These are phyloP conservation scores for Globisporangium middletonii DNA, from an alignment of 352 stramenopile genomes.

Conservation along the genomic window DNA sequence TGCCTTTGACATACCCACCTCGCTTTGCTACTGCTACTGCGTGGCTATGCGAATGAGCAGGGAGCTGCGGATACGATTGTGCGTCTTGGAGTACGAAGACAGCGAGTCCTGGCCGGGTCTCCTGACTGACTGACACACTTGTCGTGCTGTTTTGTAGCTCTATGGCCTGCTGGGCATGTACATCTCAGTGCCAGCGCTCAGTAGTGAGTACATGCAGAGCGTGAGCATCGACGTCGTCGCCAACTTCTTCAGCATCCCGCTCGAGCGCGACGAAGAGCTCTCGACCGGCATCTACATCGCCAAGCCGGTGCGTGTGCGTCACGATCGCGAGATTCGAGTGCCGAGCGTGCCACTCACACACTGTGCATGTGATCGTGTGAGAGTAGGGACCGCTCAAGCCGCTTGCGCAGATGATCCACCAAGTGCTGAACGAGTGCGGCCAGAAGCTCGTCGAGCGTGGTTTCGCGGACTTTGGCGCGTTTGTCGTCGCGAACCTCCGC, in stretches of 20 bases:
- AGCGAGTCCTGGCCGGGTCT: background rate
- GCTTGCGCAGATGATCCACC: constrained; percentile 52
- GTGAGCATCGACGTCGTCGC: constrained; percentile 62
- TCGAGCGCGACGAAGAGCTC: constrained; percentile 68
- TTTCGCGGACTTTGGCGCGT: constrained; percentile 63
- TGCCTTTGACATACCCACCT: background rate
- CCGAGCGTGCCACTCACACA: background rate
- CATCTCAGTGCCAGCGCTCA: constrained; percentile 68
- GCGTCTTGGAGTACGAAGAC: constrained; percentile 1
- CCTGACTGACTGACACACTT: background rate
- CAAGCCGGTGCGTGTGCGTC: constrained; percentile 41
- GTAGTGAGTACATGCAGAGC: constrained; percentile 47
- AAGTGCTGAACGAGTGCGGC: constrained; percentile 55
- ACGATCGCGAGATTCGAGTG: no score
- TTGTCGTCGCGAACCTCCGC: constrained; percentile 54
- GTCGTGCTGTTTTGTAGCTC: constrained; percentile 23
- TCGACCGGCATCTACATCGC: constrained; percentile 76
- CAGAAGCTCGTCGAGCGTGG: constrained; percentile 47
- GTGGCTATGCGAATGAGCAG: constrained; percentile 12
- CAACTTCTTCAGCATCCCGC: constrained; percentile 65
- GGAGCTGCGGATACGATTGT: constrained; percentile 77
- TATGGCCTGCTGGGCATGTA: constrained; percentile 85
- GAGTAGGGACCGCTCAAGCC: constrained; percentile 57
- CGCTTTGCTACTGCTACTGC: background rate
- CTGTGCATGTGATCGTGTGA: background rate